Evolutionary conservation across 108 stramenopile genomes (phyloP), one percentile per base, ranked within the genome.

Genomic region (Chaetoceros muelleri): DNA sequence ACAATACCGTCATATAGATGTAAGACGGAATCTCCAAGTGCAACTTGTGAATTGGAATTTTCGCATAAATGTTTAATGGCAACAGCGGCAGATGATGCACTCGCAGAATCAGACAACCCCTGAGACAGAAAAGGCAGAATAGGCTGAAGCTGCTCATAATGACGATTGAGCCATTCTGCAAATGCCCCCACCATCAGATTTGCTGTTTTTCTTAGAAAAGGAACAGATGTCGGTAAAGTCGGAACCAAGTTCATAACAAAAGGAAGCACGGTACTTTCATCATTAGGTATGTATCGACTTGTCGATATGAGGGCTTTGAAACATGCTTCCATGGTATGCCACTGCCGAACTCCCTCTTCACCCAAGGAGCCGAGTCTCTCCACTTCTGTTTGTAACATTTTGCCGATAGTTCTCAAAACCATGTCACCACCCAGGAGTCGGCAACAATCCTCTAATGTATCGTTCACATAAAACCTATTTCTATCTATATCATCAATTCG

Each of bases 401-500:
- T 57, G 3, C 85, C 89, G 17, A 76, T 58, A 18, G 61, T 75
- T 28, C 72, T 68, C 52, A 92, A 60, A 0, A 91, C 78, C 24
- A 55, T 30, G 10, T 82, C 69, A 0, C 86, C 90, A 27, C 90
- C 90, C 27, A 92, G 30, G 31, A 92, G 59, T 30, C 90, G 75
- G 60, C 90, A 92, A 54, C 86, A 92, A 70, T 92, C 90, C 69
- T 92, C 90, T 0, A 88, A 64, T 2, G 86, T 88, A 51, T 92
- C 90, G 2, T 78, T 69, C 24, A 87, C 80, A 65, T 86, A 92
- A 54, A 68, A 74, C 27, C 90, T 72, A 64, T 80, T 71, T 3
- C 80, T 65, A 60, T 81, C 66, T 48, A 88, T 69, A 46, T 92
- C 90, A 46, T 92, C 90, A n/a, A 80, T 48, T 23, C 67, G 55